Evolutionary conservation across 2,329 filamentous ascomycete genomes (phyloP), one percentile per base, ranked within the genome.

Genomic region (Hypoxylon sp.): DNA sequence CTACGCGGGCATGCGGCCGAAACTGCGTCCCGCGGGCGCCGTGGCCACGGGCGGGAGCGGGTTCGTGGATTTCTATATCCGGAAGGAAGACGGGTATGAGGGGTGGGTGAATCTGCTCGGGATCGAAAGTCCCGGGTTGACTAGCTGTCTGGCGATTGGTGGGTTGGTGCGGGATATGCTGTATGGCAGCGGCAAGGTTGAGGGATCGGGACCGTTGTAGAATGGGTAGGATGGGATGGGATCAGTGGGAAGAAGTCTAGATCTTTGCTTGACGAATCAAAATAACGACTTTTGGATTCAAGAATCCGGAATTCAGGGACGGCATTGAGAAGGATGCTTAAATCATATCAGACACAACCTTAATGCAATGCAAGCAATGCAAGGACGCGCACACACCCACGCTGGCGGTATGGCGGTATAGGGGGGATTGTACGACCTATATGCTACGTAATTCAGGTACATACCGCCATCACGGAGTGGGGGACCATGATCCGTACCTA

Each of bases 61-160:
- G 0, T 97, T 97, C 74, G 84, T 91, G 67, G 96, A 99, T 77
- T 98, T 99, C 76, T 83, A 92, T 14, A 90, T 99, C 47, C 79
- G 84, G 65, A 87, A 86, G 71, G 94, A 97, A 78, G 86, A 93
- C 1, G 94, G 91, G 0, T 94, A 87, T 73, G 81, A 86, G 1
- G 94, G 93, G 1, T 97, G 95, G 85, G 85, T 98, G 7, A 97
- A 97, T 81, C 77, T 98, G 70, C 76, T 98, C 72, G 95, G 94
- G 0, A 97, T 97, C 71, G 95, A 98, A 82, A 97, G 93, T 78
- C 95, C 95, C 0, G 95, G 95, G 3, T 80, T 98, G 78, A 98
- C 95, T 48, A 96, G 92, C 77, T 88, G 86, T 72, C 80, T 98
- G 80, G 94, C 94, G 1, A 95, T 97, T 78, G 94, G 85, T 2